Percentiles rank a stretch among this genome's conserved stretches.
These are phyloP conservation scores for Infundibulicybe gibba DNA, from an alignment of 768 basidiomycete species.

Conservation along the genomic window DNA sequence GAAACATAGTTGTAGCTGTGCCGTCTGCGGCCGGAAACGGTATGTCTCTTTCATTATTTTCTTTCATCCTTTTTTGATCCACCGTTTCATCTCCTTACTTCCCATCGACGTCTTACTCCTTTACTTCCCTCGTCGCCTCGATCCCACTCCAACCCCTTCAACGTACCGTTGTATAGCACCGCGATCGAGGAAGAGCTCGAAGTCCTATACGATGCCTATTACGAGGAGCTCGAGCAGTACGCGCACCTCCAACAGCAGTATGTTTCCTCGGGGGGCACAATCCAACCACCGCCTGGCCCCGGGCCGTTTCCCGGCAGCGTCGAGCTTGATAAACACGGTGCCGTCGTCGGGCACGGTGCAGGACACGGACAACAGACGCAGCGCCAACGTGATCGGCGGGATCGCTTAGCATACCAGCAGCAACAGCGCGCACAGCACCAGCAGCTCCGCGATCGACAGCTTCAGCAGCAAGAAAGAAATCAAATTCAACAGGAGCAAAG, in stretches of 20 bases:
- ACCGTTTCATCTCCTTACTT: conserved; percentile 15
- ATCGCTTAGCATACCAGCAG: not conserved
- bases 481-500: too few relatives aligned
- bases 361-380: conserved; percentile 17
- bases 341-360: conserved; percentile 39
- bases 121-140: conserved; percentile 7
- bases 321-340: conserved; percentile 91
- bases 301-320: conserved; percentile 98
- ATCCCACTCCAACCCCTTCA: conserved; percentile 9
- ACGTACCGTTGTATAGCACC: conserved; percentile 47
- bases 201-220: conserved; percentile 99
- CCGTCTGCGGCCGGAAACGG: conserved; percentile 97
- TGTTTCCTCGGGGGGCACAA: conserved; percentile 83
- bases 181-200: conserved; percentile 99
- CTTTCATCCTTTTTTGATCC: conserved; percentile 15
- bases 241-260: conserved; percentile 97
- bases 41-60: conserved; percentile 40
- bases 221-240: conserved; percentile 99
- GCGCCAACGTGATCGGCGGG: conserved; percentile 1
- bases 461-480: not conserved
- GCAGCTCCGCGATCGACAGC: conserved; percentile 14
- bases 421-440: conserved; percentile 26
- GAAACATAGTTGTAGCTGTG: conserved; percentile 93
- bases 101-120: conserved; percentile 1
- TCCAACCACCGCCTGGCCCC: conserved; percentile 91